These are phyloP conservation scores for Aspergillus fijiensis DNA, from an alignment of 2,329 filamentous ascomycete genomes.

Conservation along the genomic window DNA sequence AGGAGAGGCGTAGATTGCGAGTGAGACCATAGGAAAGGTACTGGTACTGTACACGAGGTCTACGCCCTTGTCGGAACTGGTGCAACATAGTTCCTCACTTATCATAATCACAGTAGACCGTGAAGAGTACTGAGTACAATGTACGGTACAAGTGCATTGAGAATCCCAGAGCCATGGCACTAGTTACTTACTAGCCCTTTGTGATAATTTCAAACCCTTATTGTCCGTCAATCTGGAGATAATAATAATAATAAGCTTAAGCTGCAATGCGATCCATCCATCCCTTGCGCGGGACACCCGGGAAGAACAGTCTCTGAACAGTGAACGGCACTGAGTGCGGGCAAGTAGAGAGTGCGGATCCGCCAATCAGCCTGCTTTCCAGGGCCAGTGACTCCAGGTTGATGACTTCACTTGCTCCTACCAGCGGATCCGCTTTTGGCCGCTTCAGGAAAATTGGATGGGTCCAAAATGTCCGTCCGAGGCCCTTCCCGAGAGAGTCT, in stretches of 20 bases:
- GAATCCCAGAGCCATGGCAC: too few relatives aligned
- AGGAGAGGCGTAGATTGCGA: not conserved
- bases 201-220: too few relatives aligned
- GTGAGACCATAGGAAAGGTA: not conserved
- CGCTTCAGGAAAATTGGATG: slow-evolving; percentile 12
- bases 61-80: too few relatives aligned
- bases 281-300: not conserved
- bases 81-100: too few relatives aligned
- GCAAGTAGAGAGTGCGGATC: not conserved
- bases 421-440: not conserved
- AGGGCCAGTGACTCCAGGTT: not conserved
- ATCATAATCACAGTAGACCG: too few relatives aligned
- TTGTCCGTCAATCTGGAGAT: too few relatives aligned
- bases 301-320: not conserved
- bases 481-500: not conserved
- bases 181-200: too few relatives aligned
- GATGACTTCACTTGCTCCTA: slow-evolving; percentile 22
- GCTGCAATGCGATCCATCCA: not conserved
- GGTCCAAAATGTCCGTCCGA: not conserved
- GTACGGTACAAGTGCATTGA: too few relatives aligned
- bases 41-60: too few relatives aligned
- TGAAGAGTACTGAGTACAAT: too few relatives aligned
- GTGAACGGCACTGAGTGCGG: too few relatives aligned
- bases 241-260: not conserved
- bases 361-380: slow-evolving; percentile 15